Conservation (phyloP, 805 yeast species). For the Yarrowia keelungensis region DNA sequence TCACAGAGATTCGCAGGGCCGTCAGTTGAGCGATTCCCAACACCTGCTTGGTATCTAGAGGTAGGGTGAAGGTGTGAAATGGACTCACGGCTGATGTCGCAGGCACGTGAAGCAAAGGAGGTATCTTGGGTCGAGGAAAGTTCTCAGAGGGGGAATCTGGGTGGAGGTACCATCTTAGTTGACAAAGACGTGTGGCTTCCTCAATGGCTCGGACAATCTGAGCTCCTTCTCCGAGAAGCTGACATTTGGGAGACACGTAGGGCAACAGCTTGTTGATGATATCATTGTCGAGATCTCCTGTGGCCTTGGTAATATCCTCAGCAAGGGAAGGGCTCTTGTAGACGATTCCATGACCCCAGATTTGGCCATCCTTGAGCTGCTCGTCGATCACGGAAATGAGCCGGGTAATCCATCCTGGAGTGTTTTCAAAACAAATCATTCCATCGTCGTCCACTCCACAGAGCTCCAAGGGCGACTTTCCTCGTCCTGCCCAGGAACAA, state of each 20-base stretch:
- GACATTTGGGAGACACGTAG: background rate
- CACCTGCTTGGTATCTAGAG: constrained; percentile 45
- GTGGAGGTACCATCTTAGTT: constrained; percentile 7
- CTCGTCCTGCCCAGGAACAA: constrained; percentile 49
- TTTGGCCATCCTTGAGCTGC: background rate
- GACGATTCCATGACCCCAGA: constrained; percentile 3
- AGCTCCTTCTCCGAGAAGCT: background rate
- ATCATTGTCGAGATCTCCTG: background rate
- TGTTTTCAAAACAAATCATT: constrained; percentile 42
- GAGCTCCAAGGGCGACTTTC: constrained; percentile 46
- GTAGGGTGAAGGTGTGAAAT: constrained; percentile 50
- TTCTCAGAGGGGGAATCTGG: background rate
- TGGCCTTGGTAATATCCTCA: constrained; percentile 4
- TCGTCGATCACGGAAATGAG: background rate
- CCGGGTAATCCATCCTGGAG: constrained; percentile 9
- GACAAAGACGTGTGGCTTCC: background rate
- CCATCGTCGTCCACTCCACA: constrained; percentile 44
- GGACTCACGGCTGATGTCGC: constrained; percentile 48
- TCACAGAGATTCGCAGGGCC: constrained; percentile 46
- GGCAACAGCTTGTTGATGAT: constrained; percentile 5
- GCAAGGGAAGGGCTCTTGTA: background rate
- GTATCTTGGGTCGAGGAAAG: background rate
- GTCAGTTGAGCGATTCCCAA: constrained; percentile 45
- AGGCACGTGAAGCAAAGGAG: constrained; percentile 42
- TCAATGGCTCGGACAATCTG: constrained; percentile 1